Base-by-base conservation (phyloP, 169 alveolate species). In the Theileria equi region DNA sequence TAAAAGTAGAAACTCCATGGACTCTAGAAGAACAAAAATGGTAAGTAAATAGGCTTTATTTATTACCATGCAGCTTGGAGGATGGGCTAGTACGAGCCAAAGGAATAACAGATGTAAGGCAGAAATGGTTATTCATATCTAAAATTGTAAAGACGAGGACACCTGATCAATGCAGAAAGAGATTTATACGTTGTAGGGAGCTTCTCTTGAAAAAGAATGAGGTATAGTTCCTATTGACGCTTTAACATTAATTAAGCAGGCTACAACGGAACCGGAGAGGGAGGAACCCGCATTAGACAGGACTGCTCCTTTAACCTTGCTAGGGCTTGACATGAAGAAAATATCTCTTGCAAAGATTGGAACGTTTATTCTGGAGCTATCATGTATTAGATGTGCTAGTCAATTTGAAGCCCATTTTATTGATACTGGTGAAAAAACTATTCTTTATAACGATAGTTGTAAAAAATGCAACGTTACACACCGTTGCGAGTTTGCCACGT, bases 141-240 rank as follows among this genome's bases (percentile, higher is more conserved):
- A 52, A 34, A n/a, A 19, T 74, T 3, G 84, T 74, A n/a, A 74
- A 74, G 79, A 74, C 84, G 1, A 74, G 66, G 55, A 74, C 67
- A 16, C 69, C 84, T 3, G 84, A 65, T n/a, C 79, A 74, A 48
- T 74, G 84, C 54, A 57, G 84, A 8, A 68, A 52, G 7, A 45
- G 84, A n/a, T 74, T 63, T 34, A 47, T 59, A 38, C 59, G 84
- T 8, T 64, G 78, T n/a, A 32, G 84, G 0, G 82, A 74, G 41
- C 63, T 47, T 21, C 58, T 72, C 44, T 31, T 62, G 28, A 71
- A 44, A 35, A 74, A 74, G 29, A 31, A 21, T 35, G 79, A 60
- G 73, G 66, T n/a, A n/a, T n/a, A n/a, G n/a, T n/a, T n/a, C n/a
- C n/a, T n/a, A n/a, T n/a, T n/a, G n/a, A n/a, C n/a, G n/a, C n/a